Conservation (phyloP, 805 yeast genomes). For the Kuraishia capsulata region DNA sequence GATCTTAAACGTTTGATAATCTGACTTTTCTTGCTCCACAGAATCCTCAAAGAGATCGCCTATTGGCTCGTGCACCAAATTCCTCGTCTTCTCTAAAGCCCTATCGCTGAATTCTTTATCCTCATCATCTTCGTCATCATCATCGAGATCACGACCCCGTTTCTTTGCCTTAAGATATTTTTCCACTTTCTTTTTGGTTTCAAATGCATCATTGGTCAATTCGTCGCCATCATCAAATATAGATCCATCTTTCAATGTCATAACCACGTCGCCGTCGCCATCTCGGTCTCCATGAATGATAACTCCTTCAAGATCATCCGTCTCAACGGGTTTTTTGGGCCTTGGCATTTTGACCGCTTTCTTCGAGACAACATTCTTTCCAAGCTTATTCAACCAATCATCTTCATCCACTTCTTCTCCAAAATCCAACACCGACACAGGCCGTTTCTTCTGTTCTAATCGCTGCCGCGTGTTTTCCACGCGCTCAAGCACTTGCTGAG, state of each 20-base stretch:
- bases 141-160: no score
- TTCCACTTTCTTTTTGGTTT: conserved; percentile 20
- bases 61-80: conserved; percentile 2
- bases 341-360: not conserved
- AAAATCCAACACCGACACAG: conserved; percentile 15
- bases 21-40: not conserved
- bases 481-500: conserved; percentile 11
- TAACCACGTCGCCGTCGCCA: conserved; percentile 33
- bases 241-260: conserved; percentile 49
- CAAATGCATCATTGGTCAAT: conserved; percentile 31
- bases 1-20: conserved; percentile 14
- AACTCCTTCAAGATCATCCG: conserved; percentile 25
- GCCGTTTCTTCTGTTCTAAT: conserved; percentile 13
- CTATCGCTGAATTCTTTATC: conserved; percentile 2
- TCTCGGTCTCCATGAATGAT: conserved; percentile 35
- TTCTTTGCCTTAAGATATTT: conserved; percentile 14
- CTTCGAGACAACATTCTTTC: conserved; percentile 13
- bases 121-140: conserved; percentile 17
- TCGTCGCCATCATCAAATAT: conserved; percentile 25
- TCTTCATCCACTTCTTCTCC: conserved; percentile 21
- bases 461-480: conserved; percentile 12
- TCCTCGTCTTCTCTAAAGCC: not conserved
- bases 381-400: conserved; percentile 30
- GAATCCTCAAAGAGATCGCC: conserved; percentile 5
- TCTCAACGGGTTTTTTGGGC: conserved; percentile 4